Evolutionary conservation across 768 basidiomycete species (phyloP).

Genomic region (Mycena galericulata): DNA sequence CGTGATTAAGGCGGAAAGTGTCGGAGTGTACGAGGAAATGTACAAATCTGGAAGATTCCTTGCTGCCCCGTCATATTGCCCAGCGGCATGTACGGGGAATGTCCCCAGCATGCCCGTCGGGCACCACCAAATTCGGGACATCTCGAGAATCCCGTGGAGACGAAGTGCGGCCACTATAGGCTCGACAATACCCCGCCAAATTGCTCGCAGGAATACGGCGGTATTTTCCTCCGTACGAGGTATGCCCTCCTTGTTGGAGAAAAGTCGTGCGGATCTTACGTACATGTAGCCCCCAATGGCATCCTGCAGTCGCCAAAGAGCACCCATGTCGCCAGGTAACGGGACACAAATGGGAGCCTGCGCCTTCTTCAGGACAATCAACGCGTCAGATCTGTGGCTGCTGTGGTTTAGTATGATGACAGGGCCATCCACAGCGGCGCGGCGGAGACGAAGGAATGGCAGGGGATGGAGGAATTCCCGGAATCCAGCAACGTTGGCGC

Average conservation of each 20-base stretch:
- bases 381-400: neutral
- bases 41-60: slow-evolving; percentile 1
- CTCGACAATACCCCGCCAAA: neutral
- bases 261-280: neutral
- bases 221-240: neutral
- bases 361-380: neutral
- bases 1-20: neutral
- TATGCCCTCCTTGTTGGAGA: neutral
- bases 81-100: neutral
- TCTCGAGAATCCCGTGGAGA: neutral
- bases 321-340: neutral
- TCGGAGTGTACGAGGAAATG: slow-evolving; percentile 1
- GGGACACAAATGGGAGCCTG: neutral
- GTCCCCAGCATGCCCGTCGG: neutral
- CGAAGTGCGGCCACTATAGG: neutral
- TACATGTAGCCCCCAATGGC: no score
- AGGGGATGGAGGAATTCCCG: neutral
- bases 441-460: neutral
- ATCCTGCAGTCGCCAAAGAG: neutral
- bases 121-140: slow-evolving; percentile 11
- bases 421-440: neutral
- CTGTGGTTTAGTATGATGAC: neutral
- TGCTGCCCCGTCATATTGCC: neutral
- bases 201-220: neutral
- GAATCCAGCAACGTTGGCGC: neutral